Conservation (phyloP, 768 basidiomycete genomes). For the Kwoniella dejecticola region DNA sequence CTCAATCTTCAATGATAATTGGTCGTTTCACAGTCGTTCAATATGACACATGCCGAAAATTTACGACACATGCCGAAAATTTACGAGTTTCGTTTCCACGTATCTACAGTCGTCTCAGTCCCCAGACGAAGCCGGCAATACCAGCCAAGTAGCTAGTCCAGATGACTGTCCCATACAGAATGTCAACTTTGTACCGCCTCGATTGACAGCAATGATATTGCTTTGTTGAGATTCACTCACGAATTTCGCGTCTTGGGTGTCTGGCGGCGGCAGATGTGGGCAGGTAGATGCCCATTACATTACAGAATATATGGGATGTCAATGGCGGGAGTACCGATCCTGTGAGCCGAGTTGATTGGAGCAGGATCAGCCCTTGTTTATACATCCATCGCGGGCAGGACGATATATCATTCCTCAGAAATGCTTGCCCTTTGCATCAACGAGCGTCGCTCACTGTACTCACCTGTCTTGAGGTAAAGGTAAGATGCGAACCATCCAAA, state of each 20-base stretch:
- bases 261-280: constrained; percentile 63
- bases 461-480: constrained; percentile 78
- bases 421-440: no score
- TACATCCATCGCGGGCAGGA: no score
- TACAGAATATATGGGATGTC: constrained; percentile 85
- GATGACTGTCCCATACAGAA: no score
- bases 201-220: no score
- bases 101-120: constrained; percentile 11
- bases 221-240: constrained; percentile 62
- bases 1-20: no score
- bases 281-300: constrained; percentile 86
- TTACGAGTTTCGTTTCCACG: no score
- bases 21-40: no score
- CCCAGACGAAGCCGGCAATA: constrained; percentile 61
- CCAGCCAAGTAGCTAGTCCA: constrained; percentile 64
- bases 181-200: no score
- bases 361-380: neutral
- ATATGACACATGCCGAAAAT: no score
- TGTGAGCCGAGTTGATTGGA: no score
- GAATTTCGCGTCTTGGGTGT: constrained; percentile 61
- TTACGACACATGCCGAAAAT: no score
- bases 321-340: constrained; percentile 74
- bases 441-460: constrained; percentile 6
- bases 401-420: no score
- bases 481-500: constrained; percentile 88